Evolutionary conservation across 1,284 basidiomycete genomes (phyloP).

Genomic region (Ganoderma lingzhi): DNA sequence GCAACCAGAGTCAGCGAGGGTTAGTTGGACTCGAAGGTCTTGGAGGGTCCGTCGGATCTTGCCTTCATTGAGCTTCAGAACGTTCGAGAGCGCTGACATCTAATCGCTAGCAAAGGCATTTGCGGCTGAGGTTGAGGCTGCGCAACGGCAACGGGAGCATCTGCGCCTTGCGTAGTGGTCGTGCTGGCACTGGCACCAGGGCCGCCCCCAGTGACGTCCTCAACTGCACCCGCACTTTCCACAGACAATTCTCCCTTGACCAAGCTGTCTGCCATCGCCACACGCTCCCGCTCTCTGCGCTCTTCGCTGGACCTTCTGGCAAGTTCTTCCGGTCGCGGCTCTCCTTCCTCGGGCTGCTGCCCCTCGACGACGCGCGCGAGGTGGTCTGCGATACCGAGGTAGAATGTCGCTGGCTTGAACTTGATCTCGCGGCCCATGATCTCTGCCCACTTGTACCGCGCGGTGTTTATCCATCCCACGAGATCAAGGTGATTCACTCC

Average conservation of each 20-base stretch:
- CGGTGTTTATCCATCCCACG: slow-evolving; percentile 85
- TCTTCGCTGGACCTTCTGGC: slow-evolving; percentile 33
- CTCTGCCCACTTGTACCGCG: slow-evolving; percentile 86
- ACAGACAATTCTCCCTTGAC: slow-evolving; percentile 32
- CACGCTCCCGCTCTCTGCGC: slow-evolving; percentile 38
- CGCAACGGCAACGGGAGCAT: neutral
- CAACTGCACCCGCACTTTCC: neutral
- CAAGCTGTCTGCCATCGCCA: slow-evolving; percentile 43
- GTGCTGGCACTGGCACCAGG: too few relatives aligned
- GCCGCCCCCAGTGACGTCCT: neutral
- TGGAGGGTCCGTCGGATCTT: neutral
- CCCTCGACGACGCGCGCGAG: slow-evolving; percentile 76
- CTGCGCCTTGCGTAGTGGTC: neutral
- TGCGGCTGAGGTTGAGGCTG: neutral
- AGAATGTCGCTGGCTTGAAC: slow-evolving; percentile 90
- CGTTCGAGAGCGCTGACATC: neutral
- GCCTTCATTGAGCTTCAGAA: neutral
- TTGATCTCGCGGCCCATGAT: slow-evolving; percentile 89
- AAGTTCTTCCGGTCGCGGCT: slow-evolving; percentile 10
- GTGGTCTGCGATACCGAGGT: slow-evolving; percentile 79
- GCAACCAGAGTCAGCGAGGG: neutral
- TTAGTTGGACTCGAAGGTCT: neutral
- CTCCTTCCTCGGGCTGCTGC: slow-evolving; percentile 24
- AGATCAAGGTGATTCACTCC: slow-evolving; percentile 95
- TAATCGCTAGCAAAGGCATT: neutral